phyloP scores from a whole-genome alignment of 306 rosid species.

The Senna tora region DNA sequence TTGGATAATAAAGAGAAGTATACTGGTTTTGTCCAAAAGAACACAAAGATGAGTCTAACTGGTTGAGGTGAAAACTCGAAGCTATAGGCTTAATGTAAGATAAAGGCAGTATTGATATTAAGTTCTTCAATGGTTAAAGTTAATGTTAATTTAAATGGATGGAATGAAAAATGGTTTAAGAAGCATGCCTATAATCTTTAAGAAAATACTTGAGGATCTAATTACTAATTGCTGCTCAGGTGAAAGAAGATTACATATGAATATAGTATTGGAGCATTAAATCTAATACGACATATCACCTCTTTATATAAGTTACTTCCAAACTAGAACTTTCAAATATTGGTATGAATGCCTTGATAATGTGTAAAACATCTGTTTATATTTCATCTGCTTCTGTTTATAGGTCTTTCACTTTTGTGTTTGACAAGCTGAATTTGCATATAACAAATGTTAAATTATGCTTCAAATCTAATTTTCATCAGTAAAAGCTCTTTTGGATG shows the following conservation, averaged over 20 bases:
- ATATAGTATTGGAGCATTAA: neutral
- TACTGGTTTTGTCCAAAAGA: neutral
- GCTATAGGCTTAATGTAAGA: neutral
- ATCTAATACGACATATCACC: neutral
- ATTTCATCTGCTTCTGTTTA: neutral
- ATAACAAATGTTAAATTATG: neutral
- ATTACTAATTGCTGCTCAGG: constrained; percentile 11
- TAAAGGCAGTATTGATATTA: neutral
- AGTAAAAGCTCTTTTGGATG: neutral
- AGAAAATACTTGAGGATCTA: neutral
- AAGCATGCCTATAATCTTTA: neutral
- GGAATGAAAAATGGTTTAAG: neutral
- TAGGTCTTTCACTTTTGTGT: neutral
- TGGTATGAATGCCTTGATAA: neutral
- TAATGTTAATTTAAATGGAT: neutral
- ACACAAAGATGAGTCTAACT: neutral
- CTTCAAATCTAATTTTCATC: neutral
- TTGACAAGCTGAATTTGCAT: neutral
- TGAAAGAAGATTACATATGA: neutral
- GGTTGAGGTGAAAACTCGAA: neutral
- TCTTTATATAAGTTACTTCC: neutral
- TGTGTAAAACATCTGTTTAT: neutral
- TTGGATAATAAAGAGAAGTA: neutral
- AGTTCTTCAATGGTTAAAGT: neutral
- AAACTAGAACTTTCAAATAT: neutral